Evolutionary conservation across 768 basidiomycete species (phyloP), one percentile per base, ranked within the genome.

Genomic region (Xerocomus potaroensis): DNA sequence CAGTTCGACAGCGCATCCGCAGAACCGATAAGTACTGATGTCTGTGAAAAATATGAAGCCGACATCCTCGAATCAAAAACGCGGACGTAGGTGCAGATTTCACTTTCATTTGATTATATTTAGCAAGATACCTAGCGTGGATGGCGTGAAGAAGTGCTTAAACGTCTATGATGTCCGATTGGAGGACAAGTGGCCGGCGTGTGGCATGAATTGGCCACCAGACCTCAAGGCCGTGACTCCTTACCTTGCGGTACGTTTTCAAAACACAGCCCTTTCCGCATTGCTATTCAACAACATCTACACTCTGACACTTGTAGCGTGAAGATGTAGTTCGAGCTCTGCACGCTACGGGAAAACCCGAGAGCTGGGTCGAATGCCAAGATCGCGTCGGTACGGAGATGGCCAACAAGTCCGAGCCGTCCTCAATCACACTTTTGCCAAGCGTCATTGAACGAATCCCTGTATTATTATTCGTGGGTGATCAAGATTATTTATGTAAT

Each of bases 181-280:
- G n/a, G 83, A 88, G 45, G 96, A 99, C 62, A 76, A 77, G 11
- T 70, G 63, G 29, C 96, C 96, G 15, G 85, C 81, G 1, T 99
- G 96, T 65, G 96, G 95, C 3, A 89, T 95, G 91, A 95, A 93
- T 68, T 99, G 94, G 95, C 95, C 94, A 7, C 83, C 84, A 27
- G 91, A 93, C 58, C 80, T 98, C 39, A 65, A 74, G 3, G 78
- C 81, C 38, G 71, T 98, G 8, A 85, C 83, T 15, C 67, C 71
- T 1, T 95, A 93, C 61, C 79, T 99, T 5, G 80, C 79, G 22
- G 95, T 96, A 62, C 43, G 89, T 72, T 41, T 23, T 12, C 33
- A 12, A 14, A 29, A 35, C n/a, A 48, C 29, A 26, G 15, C 16
- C 12, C n/a, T 37, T 44, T 6, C 3, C n/a, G 8, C 14, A 27